A percentile compares a stretch with the other conserved stretches of the same genome.
These are phyloP conservation scores for Tetrapisispora arboricola DNA, from an alignment of 805 yeast genomes.

Conservation along the genomic window DNA sequence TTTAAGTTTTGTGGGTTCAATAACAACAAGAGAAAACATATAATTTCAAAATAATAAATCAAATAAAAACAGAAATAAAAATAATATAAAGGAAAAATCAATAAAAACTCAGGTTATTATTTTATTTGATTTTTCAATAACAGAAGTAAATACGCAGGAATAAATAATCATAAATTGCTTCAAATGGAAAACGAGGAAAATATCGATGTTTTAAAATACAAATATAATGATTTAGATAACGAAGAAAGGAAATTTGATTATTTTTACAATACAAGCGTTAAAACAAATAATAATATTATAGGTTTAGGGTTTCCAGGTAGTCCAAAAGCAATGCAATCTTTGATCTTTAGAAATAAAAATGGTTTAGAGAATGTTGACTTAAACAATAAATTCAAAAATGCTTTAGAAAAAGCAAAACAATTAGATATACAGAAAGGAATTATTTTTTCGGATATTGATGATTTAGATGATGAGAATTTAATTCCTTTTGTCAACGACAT, in stretches of 20 bases:
- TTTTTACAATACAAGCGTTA: neutral
- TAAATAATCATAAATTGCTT: no score
- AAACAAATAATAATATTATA: neutral
- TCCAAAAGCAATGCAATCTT: conserved; percentile 2
- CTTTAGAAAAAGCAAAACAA: conserved; percentile 1
- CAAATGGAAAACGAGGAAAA: neutral
- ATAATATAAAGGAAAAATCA: no score
- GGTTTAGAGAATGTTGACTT: neutral
- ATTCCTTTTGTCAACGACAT: neutral
- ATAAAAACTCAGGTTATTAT: no score
- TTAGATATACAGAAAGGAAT: conserved; percentile 3
- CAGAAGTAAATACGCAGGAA: no score
- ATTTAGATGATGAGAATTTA: neutral
- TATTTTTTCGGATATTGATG: neutral
- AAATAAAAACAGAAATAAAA: no score
- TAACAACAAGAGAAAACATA: no score
- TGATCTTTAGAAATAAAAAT: conserved; percentile 1
- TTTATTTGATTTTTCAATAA: neutral
- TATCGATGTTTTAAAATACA: neutral
- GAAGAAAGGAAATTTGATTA: conserved; percentile 2
- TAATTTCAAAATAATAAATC: no score
- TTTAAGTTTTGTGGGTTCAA: no score
- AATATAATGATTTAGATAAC: neutral
- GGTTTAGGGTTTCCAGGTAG: conserved; percentile 2
- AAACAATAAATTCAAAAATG: neutral